These are phyloP conservation scores for Cnidoscolus chayamansa DNA, from an alignment of 441 rosid species.

Conservation along the genomic window DNA sequence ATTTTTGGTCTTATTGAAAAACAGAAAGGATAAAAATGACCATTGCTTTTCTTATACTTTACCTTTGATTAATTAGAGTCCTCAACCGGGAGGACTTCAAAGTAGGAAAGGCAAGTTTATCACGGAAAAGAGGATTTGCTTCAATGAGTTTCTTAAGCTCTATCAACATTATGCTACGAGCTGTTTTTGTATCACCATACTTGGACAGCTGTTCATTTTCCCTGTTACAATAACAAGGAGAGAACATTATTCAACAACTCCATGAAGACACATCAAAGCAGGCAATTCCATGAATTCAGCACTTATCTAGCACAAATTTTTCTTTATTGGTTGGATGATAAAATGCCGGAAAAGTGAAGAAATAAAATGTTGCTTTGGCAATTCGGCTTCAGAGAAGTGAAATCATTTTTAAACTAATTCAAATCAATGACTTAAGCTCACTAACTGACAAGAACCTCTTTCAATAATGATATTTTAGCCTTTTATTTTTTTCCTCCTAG, in stretches of 20 bases:
- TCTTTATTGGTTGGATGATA: background rate
- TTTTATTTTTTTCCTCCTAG: background rate
- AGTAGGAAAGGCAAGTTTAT: conserved; percentile 72
- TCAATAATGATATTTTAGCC: background rate
- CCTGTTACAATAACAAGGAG: conserved; percentile 38
- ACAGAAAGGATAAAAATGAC: background rate
- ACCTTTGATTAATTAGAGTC: conserved; percentile 93
- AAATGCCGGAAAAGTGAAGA: background rate
- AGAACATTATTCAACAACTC: conserved; percentile 3
- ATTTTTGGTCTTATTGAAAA: no score
- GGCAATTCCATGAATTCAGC: background rate
- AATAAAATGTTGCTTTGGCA: background rate
- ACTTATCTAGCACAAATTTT: background rate
- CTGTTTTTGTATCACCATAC: conserved; percentile 84
- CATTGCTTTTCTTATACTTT: conserved; percentile 6
- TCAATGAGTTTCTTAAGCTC: conserved; percentile 80
- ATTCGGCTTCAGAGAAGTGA: background rate
- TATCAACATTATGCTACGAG: conserved; percentile 69
- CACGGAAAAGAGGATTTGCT: conserved; percentile 86
- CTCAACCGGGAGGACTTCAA: conserved; percentile 78
- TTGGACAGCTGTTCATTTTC: conserved; percentile 89
- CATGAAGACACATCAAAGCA: conserved; percentile 14
- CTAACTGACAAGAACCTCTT: background rate
- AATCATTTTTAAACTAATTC: background rate
- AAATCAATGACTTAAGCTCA: conserved; percentile 2